A percentile compares a stretch with the other conserved stretches of the same genome.
These are phyloP conservation scores for Pythium plurisporium DNA, from an alignment of 352 stramenopile genomes.

Conservation along the genomic window DNA sequence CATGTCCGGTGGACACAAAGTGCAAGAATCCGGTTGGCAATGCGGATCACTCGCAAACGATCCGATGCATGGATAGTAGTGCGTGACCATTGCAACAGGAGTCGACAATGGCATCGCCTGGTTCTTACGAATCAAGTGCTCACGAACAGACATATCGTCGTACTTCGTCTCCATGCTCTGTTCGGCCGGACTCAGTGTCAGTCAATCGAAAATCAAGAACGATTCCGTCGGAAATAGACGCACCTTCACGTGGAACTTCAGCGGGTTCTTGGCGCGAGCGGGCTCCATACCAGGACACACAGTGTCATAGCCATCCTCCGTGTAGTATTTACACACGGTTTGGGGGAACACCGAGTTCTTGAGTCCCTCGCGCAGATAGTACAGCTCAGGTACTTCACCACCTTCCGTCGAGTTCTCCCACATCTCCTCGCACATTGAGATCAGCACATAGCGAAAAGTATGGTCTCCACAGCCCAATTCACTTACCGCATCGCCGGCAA, in stretches of 20 bases:
- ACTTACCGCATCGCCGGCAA: conserved; percentile 54
- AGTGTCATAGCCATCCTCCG: conserved; percentile 50
- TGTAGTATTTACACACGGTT: conserved; percentile 69
- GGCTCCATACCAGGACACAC: conserved; percentile 58
- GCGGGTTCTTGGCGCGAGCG: conserved; percentile 50
- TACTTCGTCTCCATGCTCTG: conserved; percentile 78
- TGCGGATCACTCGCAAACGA: conserved; percentile 50
- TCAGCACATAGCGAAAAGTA: not conserved
- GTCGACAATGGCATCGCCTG: conserved; percentile 76
- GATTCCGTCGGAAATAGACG: too few species aligned
- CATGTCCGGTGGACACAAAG: conserved; percentile 69
- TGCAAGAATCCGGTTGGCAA: conserved; percentile 59
- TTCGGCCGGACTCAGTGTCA: not conserved
- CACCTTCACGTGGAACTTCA: conserved; percentile 63
- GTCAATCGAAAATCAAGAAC: not conserved
- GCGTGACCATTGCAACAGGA: conserved; percentile 65
- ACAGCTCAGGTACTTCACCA: conserved; percentile 66
- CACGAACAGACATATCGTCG: conserved; percentile 72
- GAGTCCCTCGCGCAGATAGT: conserved; percentile 73
- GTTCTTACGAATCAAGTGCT: conserved; percentile 68
- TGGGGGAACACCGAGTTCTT: conserved; percentile 70
- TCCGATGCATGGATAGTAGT: conserved; percentile 80
- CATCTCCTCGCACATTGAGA: conserved; percentile 23
- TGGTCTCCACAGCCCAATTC: not conserved
- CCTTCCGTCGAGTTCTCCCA: conserved; percentile 82